Evolutionary conservation across 2,329 filamentous ascomycete genomes (phyloP), one percentile per base, ranked within the genome.

Genomic region (Aureobasidium sp.): DNA sequence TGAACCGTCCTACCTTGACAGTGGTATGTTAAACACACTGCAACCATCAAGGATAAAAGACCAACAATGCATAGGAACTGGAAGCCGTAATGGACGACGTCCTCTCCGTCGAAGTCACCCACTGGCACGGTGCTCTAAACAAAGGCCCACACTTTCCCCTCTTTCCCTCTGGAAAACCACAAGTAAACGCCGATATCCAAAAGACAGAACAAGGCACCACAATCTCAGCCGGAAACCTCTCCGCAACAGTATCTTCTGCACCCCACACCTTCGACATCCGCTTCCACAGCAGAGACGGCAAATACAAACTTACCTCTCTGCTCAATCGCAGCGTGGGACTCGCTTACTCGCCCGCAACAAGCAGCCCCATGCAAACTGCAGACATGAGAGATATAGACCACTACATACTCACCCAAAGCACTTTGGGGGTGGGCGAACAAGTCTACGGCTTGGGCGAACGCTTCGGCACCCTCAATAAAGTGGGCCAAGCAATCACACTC

Each of bases 381-480:
- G 82, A 85, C 63, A 78, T 84, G 74, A 62, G 64, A 1, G 67
- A 69, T 8, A 68, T 73, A 37, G 70, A 76, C 45, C 77, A 79
- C 57, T 77, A 76, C 64, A 70, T 79, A 27, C 75, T 79, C 40
- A 78, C 77, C 2, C 76, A 79, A 60, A 76, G 75, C 7, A 77
- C 78, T 22, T 68, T 79, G 0, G 69, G 73, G 15, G 77, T 83
- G 3, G 77, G 79, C 17, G 89, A 91, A 72, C 83, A 85, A 0
- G 80, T 91, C 15, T 87, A 90, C 71, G 88, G 89, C 0, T 79
- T 91, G 4, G 89, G 88, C 1, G 88, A 91, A 74, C 80, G 89
- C 15, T 92, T 91, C 69, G 88, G 88, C 0, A 83, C 86, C 7
- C 89, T 88, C 73, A 87, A 89, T 71, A 91, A 89, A 72, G 84